These are phyloP conservation scores for Blepharisma japonicum DNA, from an alignment of 73 alveolate genomes.

Conservation along the genomic window DNA sequence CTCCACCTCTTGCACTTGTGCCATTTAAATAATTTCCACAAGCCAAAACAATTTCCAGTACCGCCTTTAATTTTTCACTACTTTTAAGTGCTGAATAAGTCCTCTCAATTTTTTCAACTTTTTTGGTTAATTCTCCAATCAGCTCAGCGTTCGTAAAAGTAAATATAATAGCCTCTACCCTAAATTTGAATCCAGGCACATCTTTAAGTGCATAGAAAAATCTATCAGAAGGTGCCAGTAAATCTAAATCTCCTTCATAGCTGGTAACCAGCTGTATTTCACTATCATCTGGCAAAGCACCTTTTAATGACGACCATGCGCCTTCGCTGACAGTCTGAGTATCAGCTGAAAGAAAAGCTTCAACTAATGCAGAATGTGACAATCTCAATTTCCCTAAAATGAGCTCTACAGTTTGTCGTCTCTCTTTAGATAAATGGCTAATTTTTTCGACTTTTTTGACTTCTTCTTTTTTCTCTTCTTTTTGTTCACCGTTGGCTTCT, in stretches of 20 bases:
- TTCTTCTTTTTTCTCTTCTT: slow-evolving; percentile 33
- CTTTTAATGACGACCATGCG: slow-evolving; percentile 51
- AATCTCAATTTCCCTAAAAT: slow-evolving; percentile 56
- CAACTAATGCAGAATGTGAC: slow-evolving; percentile 52
- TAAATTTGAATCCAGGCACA: slow-evolving; percentile 51
- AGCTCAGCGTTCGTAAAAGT: slow-evolving; percentile 50
- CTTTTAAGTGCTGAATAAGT: slow-evolving; percentile 41
- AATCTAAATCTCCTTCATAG: slow-evolving; percentile 62
- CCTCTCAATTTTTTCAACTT: slow-evolving; percentile 48
- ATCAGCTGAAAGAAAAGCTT: slow-evolving; percentile 67
- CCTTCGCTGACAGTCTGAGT: slow-evolving; percentile 50
- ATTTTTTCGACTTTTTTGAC: slow-evolving; percentile 46
- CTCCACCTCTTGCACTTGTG: slow-evolving; percentile 78
- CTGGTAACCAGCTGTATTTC: slow-evolving; percentile 44
- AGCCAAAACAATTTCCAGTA: slow-evolving; percentile 64
- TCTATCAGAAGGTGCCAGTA: slow-evolving; percentile 62
- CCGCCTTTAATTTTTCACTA: slow-evolving; percentile 45
- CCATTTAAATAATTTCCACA: slow-evolving; percentile 83
- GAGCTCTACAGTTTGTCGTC: slow-evolving; percentile 57
- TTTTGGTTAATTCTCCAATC: slow-evolving; percentile 46
- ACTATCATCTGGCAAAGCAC: slow-evolving; percentile 56
- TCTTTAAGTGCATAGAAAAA: slow-evolving; percentile 51
- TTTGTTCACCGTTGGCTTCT: neutral
- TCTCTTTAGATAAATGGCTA: slow-evolving; percentile 44
- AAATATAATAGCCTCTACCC: slow-evolving; percentile 66